These are phyloP conservation scores for Boletus eberwhitei DNA, from an alignment of 768 basidiomycete species.

Conservation along the genomic window DNA sequence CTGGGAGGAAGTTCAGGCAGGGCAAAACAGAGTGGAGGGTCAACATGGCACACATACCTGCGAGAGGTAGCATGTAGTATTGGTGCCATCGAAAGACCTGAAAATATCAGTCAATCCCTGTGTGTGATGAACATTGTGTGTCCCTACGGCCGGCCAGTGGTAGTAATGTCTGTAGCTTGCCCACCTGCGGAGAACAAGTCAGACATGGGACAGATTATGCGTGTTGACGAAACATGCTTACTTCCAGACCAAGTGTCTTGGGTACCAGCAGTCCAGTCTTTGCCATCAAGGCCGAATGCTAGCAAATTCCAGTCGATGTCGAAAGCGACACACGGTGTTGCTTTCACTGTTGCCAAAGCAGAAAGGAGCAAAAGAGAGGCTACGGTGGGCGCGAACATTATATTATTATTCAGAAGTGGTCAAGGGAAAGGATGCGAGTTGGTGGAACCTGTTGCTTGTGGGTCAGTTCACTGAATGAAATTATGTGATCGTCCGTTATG, in stretches of 20 bases:
- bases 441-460: not conserved
- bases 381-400: slow-evolving; percentile 42
- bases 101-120: not conserved
- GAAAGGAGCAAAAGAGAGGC: slow-evolving; percentile 53
- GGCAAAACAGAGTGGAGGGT: no score
- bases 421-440: not conserved
- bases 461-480: not conserved
- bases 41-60: slow-evolving; percentile 40
- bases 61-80: slow-evolving; percentile 70
- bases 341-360: slow-evolving; percentile 32
- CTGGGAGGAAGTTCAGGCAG: slow-evolving; percentile 35
- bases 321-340: slow-evolving; percentile 70
- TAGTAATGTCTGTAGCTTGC: slow-evolving; percentile 63
- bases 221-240: slow-evolving; percentile 23
- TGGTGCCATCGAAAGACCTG: slow-evolving; percentile 63
- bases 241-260: slow-evolving; percentile 65
- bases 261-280: slow-evolving; percentile 80
- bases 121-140: not conserved
- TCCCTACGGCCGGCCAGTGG: slow-evolving; percentile 74
- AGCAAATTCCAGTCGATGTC: slow-evolving; percentile 81
- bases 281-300: slow-evolving; percentile 78
- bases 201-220: not conserved
- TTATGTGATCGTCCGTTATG: not conserved
- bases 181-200: slow-evolving; percentile 17
- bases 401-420: slow-evolving; percentile 1